Evolutionary conservation across 495 filamentous ascomycete species (phyloP).

Genomic region (Aspergillus kassunensis): DNA sequence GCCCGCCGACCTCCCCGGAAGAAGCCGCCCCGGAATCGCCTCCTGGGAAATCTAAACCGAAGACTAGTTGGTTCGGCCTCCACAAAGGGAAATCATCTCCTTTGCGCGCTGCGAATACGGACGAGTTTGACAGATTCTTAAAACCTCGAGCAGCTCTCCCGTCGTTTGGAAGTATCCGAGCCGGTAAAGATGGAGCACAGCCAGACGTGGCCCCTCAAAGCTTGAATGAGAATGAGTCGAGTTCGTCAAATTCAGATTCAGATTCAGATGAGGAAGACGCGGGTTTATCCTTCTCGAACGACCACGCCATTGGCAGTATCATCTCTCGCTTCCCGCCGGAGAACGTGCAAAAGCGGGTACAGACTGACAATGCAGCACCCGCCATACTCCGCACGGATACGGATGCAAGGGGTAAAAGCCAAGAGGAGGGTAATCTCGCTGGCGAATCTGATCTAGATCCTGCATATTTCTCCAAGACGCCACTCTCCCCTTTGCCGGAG

Average conservation of each 20-base stretch:
- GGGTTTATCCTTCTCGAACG: slow-evolving; percentile 49
- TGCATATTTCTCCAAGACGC: not conserved
- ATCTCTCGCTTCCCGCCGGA: slow-evolving; percentile 33
- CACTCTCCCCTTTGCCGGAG: not conserved
- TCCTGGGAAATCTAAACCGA: slow-evolving; percentile 35
- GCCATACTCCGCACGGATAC: not conserved
- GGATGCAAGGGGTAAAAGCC: not conserved
- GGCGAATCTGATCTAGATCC: not conserved
- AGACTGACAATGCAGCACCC: not conserved
- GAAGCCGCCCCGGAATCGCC: slow-evolving; percentile 49
- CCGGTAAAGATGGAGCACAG: slow-evolving; percentile 28
- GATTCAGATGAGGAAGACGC: not conserved
- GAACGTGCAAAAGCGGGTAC: not conserved
- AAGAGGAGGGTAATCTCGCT: not conserved
- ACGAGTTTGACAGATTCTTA: slow-evolving; percentile 63
- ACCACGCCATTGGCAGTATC: slow-evolving; percentile 59
- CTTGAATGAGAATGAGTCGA: slow-evolving; percentile 19
- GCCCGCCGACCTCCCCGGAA: slow-evolving; percentile 46
- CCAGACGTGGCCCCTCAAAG: slow-evolving; percentile 29
- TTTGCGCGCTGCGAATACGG: slow-evolving; percentile 29
- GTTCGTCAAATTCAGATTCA: not conserved
- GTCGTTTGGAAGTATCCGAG: slow-evolving; percentile 77
- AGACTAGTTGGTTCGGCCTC: slow-evolving; percentile 52
- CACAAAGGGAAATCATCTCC: slow-evolving; percentile 43
- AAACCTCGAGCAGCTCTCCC: slow-evolving; percentile 73